Evolutionary conservation across 164 flowering plant species (phyloP).

Genomic region (Malania oleifera): DNA sequence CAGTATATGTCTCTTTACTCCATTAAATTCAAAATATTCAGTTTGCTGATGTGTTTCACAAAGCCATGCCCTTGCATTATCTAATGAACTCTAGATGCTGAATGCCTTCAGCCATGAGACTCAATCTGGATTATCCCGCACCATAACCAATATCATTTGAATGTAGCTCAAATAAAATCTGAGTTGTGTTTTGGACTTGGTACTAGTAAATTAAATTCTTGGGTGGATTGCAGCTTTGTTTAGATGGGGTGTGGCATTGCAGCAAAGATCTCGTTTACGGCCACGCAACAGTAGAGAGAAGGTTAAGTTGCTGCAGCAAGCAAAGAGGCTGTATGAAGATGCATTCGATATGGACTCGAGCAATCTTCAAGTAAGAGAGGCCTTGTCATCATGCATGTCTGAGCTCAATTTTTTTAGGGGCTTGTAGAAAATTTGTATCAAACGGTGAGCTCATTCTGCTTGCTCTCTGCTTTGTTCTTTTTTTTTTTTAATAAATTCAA

Average conservation of each 20-base stretch:
- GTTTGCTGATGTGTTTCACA: no score
- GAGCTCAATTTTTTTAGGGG: conserved; percentile 48
- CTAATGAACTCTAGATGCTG: no score
- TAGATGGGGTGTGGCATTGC: conserved; percentile 84
- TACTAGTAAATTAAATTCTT: not conserved
- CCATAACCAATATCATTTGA: no score
- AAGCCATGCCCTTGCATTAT: no score
- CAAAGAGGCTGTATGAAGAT: conserved; percentile 83
- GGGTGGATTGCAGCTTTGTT: conserved; percentile 58
- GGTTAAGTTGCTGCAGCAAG: conserved; percentile 75
- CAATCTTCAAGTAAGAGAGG: conserved; percentile 60
- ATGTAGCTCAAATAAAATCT: no score
- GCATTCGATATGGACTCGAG: conserved; percentile 58
- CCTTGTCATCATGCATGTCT: conserved; percentile 59
- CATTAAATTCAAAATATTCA: no score
- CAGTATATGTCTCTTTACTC: no score
- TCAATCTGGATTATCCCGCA: no score
- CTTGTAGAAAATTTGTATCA: conserved; percentile 1
- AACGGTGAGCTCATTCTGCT: not conserved
- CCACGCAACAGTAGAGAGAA: conserved; percentile 64
- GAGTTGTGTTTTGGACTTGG: not conserved
- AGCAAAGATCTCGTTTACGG: conserved; percentile 72
- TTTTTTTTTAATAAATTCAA: no score
- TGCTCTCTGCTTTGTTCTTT: no score
- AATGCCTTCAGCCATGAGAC: no score